Evolutionary conservation across 306 rosid species (phyloP).

Genomic region (Sophora flavescens): DNA sequence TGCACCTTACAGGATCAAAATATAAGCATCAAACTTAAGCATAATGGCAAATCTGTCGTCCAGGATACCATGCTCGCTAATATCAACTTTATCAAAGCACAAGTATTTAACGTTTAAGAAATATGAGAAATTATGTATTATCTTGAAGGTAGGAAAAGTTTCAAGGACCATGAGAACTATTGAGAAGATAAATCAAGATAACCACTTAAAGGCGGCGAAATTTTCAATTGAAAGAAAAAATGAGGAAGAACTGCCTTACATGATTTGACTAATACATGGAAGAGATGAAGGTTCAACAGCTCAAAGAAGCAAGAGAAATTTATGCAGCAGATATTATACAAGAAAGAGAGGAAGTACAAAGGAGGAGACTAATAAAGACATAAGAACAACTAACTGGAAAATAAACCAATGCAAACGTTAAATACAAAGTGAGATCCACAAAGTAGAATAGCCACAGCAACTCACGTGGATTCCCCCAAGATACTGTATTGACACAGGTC

Average conservation of each 20-base stretch:
- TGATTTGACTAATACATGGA: slow-evolving; percentile 12
- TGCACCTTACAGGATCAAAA: background rate
- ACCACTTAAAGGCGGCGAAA: background rate
- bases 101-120: background rate
- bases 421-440: slow-evolving; percentile 8
- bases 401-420: slow-evolving; percentile 3
- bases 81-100: background rate
- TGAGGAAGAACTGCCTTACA: slow-evolving; percentile 20
- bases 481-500: background rate
- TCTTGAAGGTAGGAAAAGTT: slow-evolving; percentile 11
- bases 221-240: slow-evolving; percentile 16
- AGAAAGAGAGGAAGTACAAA: background rate
- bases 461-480: background rate
- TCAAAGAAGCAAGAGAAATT: slow-evolving; percentile 21
- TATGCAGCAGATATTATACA: background rate
- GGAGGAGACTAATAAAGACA: background rate
- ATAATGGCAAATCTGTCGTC: background rate
- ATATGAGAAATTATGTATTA: background rate
- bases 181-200: slow-evolving; percentile 14
- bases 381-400: slow-evolving; percentile 19
- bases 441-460: slow-evolving; percentile 1
- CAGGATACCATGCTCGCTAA: background rate
- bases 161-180: too few species aligned
- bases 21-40: slow-evolving; percentile 17
- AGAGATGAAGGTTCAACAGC: slow-evolving; percentile 15